Evolutionary conservation across 345 rosid species (phyloP).

Genomic region (Limnanthes douglasii): DNA sequence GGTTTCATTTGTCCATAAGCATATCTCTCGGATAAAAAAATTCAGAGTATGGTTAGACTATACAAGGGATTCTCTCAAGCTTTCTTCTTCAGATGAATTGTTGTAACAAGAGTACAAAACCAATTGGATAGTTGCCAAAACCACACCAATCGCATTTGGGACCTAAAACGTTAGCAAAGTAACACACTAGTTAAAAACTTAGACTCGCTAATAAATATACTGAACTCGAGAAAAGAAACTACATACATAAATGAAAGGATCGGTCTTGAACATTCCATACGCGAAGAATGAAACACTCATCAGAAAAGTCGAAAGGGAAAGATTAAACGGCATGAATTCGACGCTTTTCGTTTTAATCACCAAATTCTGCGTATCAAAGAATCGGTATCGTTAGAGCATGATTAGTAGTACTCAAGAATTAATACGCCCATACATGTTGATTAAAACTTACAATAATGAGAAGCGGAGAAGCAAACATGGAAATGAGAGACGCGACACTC

Average conservation of each 20-base stretch:
- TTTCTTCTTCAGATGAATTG: conserved; percentile 13
- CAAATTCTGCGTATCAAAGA: conserved; percentile 34
- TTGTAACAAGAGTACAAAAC: conserved; percentile 44
- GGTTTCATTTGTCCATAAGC: too few relatives aligned
- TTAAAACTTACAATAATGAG: conserved; percentile 57
- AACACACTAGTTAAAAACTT: neutral
- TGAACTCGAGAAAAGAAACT: too few relatives aligned
- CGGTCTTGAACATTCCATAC: conserved; percentile 52
- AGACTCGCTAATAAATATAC: conserved; percentile 4
- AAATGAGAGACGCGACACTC: conserved; percentile 56
- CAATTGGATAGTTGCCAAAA: conserved; percentile 63
- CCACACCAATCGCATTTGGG: conserved; percentile 72
- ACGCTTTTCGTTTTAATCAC: conserved; percentile 71
- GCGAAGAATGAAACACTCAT: conserved; percentile 62
- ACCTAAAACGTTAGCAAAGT: conserved; percentile 30
- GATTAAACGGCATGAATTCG: conserved; percentile 86
- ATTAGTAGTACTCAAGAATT: neutral
- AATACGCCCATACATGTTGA: neutral
- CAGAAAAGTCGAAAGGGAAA: conserved; percentile 77
- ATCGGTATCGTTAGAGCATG: conserved; percentile 1
- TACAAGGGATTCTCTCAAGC: conserved; percentile 42
- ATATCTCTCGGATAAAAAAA: too few relatives aligned
- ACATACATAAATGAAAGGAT: conserved; percentile 58
- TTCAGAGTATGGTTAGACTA: too few relatives aligned
- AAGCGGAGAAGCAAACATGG: conserved; percentile 91